Conservation (phyloP, 2,329 filamentous ascomycete genomes). For the Cladosporium sp. region DNA sequence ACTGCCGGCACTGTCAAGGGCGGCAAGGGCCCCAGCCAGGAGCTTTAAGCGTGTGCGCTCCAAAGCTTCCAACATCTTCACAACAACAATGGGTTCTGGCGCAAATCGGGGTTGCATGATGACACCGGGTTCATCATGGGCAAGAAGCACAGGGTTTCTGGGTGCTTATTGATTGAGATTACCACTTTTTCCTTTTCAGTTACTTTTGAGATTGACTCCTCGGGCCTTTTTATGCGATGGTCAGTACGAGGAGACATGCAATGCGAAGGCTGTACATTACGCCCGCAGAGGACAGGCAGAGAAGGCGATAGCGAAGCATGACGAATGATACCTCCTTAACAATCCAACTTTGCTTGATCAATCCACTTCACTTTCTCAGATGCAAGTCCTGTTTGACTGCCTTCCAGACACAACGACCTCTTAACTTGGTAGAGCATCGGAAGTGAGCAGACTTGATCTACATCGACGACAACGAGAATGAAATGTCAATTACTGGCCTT, state of each 20-base stretch:
- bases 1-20: constrained; percentile 65
- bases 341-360: constrained; percentile 7
- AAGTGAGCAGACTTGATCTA: no score
- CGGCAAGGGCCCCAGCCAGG: constrained; percentile 84
- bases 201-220: constrained; percentile 12
- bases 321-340: constrained; percentile 15
- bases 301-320: constrained; percentile 12
- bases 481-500: no score
- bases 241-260: constrained; percentile 6
- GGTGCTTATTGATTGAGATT: constrained; percentile 14
- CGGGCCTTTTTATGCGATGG: constrained; percentile 12
- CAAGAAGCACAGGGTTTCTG: constrained; percentile 13
- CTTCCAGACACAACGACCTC: no score
- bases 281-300: constrained; percentile 10
- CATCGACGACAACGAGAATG: no score
- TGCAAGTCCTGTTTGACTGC: background rate
- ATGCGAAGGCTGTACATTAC: constrained; percentile 13
- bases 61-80: constrained; percentile 2
- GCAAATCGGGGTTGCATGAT: constrained; percentile 29
- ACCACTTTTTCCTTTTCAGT: constrained; percentile 8
- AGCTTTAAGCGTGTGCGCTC: constrained; percentile 64
- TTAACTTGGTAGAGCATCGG: no score
- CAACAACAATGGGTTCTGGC: constrained; percentile 25
- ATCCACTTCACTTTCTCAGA: background rate
- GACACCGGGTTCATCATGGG: constrained; percentile 32